Percentiles rank a stretch among this genome's conserved stretches.
Evolutionary conservation across 495 filamentous ascomycete species (phyloP).

Genomic region (Neurospora discreta): DNA sequence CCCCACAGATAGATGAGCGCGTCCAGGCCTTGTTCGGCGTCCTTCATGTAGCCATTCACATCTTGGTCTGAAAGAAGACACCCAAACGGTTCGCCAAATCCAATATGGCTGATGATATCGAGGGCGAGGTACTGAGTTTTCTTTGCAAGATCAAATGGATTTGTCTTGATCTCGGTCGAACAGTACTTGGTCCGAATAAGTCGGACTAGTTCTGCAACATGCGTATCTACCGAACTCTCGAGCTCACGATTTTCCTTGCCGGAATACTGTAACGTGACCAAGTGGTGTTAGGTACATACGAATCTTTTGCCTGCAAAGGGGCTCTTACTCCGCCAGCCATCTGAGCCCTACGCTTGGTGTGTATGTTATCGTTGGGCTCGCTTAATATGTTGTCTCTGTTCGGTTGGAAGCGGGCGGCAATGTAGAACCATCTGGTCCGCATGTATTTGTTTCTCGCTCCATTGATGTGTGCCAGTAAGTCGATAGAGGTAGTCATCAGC

Average conservation of each 20-base stretch:
- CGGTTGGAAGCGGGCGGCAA: constrained; percentile 17
- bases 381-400: constrained; percentile 25
- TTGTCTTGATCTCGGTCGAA: constrained; percentile 21
- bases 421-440: constrained; percentile 19
- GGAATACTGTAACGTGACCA: constrained; percentile 22
- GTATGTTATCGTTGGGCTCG: constrained; percentile 17
- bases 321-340: constrained; percentile 27
- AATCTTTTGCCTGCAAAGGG: background rate
- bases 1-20: constrained; percentile 1
- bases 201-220: constrained; percentile 26
- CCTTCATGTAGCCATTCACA: constrained; percentile 16
- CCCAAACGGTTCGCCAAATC: constrained; percentile 27
- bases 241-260: constrained; percentile 30
- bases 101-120: constrained; percentile 29
- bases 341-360: constrained; percentile 23
- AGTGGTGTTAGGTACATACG: background rate
- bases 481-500: constrained; percentile 29
- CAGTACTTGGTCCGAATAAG: constrained; percentile 35
- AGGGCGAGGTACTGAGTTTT: constrained; percentile 30
- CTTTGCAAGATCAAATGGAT: constrained; percentile 34
- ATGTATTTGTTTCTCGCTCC: constrained; percentile 24
- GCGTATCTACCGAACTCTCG: constrained; percentile 31
- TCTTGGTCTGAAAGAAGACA: constrained; percentile 24
- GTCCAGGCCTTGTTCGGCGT: constrained; percentile 9
- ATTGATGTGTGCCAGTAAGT: constrained; percentile 22